Conservation (phyloP, 805 yeast genomes). For the Candida andamanensis region DNA sequence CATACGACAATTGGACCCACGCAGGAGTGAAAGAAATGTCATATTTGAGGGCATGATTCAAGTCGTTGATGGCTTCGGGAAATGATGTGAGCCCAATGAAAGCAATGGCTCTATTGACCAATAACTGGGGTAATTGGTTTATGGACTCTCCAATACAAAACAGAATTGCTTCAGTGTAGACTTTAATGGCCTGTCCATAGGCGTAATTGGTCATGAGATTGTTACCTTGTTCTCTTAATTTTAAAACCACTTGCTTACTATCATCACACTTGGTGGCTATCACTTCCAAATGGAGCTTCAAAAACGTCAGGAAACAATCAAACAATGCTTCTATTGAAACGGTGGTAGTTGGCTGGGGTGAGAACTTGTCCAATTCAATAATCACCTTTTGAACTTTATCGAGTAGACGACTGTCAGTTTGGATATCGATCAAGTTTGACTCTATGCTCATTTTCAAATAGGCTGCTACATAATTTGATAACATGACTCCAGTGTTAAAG, state of each 20-base stretch:
- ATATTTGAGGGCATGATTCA: conserved; percentile 24
- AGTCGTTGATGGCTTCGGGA: conserved; percentile 34
- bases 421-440: conserved; percentile 6
- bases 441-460: conserved; percentile 6
- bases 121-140: conserved; percentile 24
- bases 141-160: conserved; percentile 13
- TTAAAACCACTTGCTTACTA: not conserved
- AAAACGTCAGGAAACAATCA: conserved; percentile 7
- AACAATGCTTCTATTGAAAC: conserved; percentile 8
- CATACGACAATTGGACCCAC: conserved; percentile 41
- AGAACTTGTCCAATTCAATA: conserved; percentile 7
- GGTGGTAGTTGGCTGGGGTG: conserved; percentile 1
- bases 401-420: conserved; percentile 5
- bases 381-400: conserved; percentile 10
- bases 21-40: conserved; percentile 36
- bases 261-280: not conserved
- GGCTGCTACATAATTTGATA: conserved; percentile 10
- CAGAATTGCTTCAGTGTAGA: conserved; percentile 33
- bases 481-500: not conserved
- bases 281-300: conserved; percentile 7
- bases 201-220: conserved; percentile 32
- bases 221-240: conserved; percentile 36
- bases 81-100: conserved; percentile 37
- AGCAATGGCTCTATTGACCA: conserved; percentile 37
- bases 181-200: conserved; percentile 35